Evolutionary conservation across 2,329 filamentous ascomycete species (phyloP).

Genomic region (Madurella mycetomatis): DNA sequence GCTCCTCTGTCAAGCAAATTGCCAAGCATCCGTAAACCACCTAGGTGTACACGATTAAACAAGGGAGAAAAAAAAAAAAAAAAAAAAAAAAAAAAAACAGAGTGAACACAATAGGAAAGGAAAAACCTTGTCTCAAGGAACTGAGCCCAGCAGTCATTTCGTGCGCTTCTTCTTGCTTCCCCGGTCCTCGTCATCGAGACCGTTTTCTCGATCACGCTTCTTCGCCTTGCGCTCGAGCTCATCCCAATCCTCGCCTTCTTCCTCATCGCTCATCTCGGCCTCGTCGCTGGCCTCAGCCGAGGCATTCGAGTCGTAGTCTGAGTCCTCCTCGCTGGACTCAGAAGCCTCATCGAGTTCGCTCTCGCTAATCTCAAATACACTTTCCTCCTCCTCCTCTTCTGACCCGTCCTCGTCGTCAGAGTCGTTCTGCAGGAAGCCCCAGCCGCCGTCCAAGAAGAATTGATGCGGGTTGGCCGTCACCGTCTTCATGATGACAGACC

Average conservation of each 20-base stretch:
- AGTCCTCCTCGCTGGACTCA: constrained; percentile 74
- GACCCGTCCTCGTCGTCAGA: constrained; percentile 77
- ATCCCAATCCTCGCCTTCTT: constrained; percentile 88
- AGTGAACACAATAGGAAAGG: too few relatives aligned
- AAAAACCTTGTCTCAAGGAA: too few relatives aligned
- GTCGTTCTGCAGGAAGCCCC: constrained; percentile 85
- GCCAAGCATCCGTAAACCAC: neutral
- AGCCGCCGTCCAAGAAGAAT: constrained; percentile 94
- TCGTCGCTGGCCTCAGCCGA: constrained; percentile 78
- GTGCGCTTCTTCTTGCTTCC: constrained; percentile 63
- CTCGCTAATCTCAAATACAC: constrained; percentile 85
- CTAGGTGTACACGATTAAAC: neutral
- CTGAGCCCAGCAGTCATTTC: constrained; percentile 12
- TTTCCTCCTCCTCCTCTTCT: constrained; percentile 82
- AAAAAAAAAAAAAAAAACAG: neutral
- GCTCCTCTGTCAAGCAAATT: neutral
- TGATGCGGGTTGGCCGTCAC: constrained; percentile 88
- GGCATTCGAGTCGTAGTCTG: constrained; percentile 88
- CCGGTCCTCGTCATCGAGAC: constrained; percentile 71
- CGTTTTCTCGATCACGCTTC: constrained; percentile 68
- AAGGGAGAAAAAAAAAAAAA: neutral
- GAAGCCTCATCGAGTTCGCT: constrained; percentile 79
- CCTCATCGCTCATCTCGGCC: constrained; percentile 63
- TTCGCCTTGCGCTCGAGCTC: constrained; percentile 87
- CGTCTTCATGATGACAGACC: constrained; percentile 99